Evolutionary conservation across 2,329 filamentous ascomycete genomes (phyloP).

Genomic region (Monilinia aucupariae): DNA sequence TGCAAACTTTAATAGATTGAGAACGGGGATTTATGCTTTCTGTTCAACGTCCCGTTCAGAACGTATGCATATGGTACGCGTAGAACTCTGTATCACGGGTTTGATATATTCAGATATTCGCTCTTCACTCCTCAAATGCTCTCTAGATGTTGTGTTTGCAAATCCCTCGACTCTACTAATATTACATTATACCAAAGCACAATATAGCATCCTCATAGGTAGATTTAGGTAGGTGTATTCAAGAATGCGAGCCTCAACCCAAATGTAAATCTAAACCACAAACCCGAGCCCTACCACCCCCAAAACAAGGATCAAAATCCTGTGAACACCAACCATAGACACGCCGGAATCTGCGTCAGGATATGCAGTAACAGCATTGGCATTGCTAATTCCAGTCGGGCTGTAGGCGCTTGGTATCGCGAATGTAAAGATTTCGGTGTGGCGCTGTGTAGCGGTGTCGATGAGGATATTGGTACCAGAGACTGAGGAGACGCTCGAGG

Average conservation of each 20-base stretch:
- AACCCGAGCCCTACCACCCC: background rate
- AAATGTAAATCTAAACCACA: background rate
- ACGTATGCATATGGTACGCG: no score
- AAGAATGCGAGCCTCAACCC: background rate
- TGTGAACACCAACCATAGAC: background rate
- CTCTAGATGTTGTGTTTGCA: background rate
- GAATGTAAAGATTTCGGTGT: slow-evolving; percentile 8
- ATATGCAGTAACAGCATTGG: slow-evolving; percentile 5
- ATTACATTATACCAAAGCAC: background rate
- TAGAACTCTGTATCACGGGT: no score
- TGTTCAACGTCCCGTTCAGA: no score
- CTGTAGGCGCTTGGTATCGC: slow-evolving; percentile 8
- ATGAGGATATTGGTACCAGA: slow-evolving; percentile 4
- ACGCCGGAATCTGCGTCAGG: background rate
- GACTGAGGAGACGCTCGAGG: background rate
- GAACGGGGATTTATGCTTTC: no score
- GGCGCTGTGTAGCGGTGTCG: background rate
- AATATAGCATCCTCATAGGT: background rate
- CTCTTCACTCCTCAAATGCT: background rate
- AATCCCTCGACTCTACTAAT: background rate
- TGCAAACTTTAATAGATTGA: no score
- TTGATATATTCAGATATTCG: background rate
- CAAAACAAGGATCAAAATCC: background rate
- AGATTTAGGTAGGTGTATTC: background rate
- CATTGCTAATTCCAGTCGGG: background rate